These are phyloP conservation scores for Breviolum minutum DNA, from an alignment of 73 alveolate genomes.

Conservation along the genomic window DNA sequence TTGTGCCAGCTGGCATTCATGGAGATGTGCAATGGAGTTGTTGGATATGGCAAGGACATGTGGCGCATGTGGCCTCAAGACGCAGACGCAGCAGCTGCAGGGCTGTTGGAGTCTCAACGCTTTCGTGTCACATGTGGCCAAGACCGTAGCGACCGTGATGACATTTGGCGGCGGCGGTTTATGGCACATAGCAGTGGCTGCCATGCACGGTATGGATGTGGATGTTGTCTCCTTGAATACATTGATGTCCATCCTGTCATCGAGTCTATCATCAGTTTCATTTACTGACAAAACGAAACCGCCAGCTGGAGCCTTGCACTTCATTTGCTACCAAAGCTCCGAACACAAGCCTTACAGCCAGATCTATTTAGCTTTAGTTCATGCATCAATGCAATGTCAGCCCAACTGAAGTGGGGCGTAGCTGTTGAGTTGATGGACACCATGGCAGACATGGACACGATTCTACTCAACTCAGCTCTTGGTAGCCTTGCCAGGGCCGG, in stretches of 20 bases:
- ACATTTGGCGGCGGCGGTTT: no score
- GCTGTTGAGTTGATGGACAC: neutral
- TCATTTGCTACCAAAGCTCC: neutral
- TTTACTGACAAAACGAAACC: no score
- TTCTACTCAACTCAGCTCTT: neutral
- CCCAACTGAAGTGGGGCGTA: neutral
- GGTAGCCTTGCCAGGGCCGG: neutral
- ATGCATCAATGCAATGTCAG: neutral
- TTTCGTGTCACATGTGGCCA: neutral
- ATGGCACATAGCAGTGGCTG: no score
- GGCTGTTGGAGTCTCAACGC: conserved; percentile 58
- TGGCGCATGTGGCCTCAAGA: neutral
- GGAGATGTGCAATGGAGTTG: neutral
- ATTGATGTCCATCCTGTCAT: neutral
- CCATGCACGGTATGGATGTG: neutral
- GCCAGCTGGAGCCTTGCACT: neutral
- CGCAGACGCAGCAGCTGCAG: neutral
- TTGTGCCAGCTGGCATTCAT: neutral
- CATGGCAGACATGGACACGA: neutral
- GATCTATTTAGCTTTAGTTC: neutral
- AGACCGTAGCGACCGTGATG: neutral
- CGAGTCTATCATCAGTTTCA: no score
- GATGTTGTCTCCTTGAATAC: neutral
- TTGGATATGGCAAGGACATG: neutral
- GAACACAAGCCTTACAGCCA: neutral